phyloP scores from a whole-genome alignment of 139 green algal species.

The Asterochloris sp. region DNA sequence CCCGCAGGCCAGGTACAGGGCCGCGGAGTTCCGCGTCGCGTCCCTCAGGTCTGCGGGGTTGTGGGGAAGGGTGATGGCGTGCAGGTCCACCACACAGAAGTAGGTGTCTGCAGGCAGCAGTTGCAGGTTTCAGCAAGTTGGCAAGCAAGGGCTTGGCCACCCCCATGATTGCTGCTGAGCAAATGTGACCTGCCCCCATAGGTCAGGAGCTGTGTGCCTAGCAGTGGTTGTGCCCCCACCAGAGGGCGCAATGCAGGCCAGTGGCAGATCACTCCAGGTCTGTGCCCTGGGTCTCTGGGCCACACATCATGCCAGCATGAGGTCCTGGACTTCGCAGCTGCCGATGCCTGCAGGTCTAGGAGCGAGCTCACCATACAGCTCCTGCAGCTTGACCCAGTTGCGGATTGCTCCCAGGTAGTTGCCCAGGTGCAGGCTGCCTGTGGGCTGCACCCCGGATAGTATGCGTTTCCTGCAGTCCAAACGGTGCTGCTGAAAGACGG shows the following conservation, averaged over 20 bases:
- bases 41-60: conserved; percentile 77
- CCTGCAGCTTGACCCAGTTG: conserved; percentile 95
- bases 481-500: background rate
- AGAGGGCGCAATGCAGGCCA: background rate
- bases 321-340: too few species aligned
- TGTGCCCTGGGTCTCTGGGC: background rate
- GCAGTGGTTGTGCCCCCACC: background rate
- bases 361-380: conserved; percentile 67
- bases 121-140: background rate
- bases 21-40: conserved; percentile 72
- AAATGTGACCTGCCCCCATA: background rate
- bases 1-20: conserved; percentile 91
- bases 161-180: background rate
- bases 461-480: conserved; percentile 68
- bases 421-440: conserved; percentile 90
- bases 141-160: too few species aligned
- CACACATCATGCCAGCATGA: background rate
- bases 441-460: conserved; percentile 95
- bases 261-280: background rate
- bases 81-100: conserved; percentile 96
- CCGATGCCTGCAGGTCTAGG: background rate
- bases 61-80: conserved; percentile 92
- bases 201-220: background rate
- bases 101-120: conserved; percentile 71
- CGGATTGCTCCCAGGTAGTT: conserved; percentile 98